Base-by-base conservation (phyloP, 768 basidiomycete species). In the Leccinum variicolor region DNA sequence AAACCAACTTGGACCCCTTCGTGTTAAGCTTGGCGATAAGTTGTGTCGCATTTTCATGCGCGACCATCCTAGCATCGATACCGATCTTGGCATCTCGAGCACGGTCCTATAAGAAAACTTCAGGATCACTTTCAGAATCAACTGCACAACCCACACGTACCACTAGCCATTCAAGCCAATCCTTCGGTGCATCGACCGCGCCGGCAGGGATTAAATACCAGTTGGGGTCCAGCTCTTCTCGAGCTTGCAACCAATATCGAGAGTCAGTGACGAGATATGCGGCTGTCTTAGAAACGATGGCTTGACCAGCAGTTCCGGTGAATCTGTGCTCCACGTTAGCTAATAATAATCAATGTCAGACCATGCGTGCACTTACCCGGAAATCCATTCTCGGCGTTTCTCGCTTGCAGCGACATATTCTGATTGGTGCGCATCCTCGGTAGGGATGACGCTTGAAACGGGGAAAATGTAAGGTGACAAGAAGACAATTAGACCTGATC, bases 211-310 rank as follows among this genome's bases (percentile, higher is more conserved):
- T 76, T 21, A 92, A 53, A 15, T 75, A 75, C 93, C 93, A 96
- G 66, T 91, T 87, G 5, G 70, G 41, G 72, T 93, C 90, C 26
- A 90, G 69, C 60, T 92, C 82, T 4, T 80, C 76, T 8, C 78
- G 76, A 17, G 92, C 90, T 73, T 93, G 92, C 1, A 84, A 63
- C 89, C 90, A 94, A 66, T 94, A 94, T 14, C 90, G 82, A 10
- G 92, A 87, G 69, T 94, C 91, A 19, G 84, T 85, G 61, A 92
- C 75, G 46, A 93, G 76, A 64, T 90, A 92, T 8, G 92, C 92
- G 8, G 79, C 74, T 6, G 77, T 78, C 66, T 76, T 76, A 4
- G 89, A 85, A 28, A 93, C 72, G 47, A 94, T 80, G 11, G 87
- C 91, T 58, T 84, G 77, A 15, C 91, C 92, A 23, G 85, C 83